Conservation (phyloP, 2,329 filamentous ascomycete species). For the Cadophora gregata region DNA sequence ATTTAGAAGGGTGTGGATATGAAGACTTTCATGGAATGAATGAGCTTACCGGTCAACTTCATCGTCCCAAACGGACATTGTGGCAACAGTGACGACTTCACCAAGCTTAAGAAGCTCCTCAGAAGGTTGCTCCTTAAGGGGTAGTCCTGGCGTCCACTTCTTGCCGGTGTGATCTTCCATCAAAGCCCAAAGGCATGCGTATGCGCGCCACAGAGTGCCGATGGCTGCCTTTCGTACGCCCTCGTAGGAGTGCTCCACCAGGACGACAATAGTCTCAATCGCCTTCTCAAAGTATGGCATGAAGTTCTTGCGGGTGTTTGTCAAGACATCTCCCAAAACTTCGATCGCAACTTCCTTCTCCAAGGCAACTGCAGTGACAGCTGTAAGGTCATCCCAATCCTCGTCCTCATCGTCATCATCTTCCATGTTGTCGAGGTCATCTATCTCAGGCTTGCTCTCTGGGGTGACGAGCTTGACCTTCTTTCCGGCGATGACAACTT, state of each 20-base stretch:
- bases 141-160: conserved; percentile 91
- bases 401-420: conserved; percentile 80
- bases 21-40: conserved; percentile 32
- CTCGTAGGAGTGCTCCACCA: conserved; percentile 89
- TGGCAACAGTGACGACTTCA: conserved; percentile 83
- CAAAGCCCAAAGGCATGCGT: conserved; percentile 87
- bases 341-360: conserved; percentile 98
- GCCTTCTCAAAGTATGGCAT: conserved; percentile 89
- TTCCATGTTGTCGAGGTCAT: conserved; percentile 64
- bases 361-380: conserved; percentile 86
- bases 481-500: conserved; percentile 80
- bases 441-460: conserved; percentile 62
- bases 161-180: conserved; percentile 78
- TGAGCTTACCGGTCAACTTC: conserved; percentile 89
- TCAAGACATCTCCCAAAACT: conserved; percentile 90
- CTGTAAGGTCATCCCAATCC: conserved; percentile 82
- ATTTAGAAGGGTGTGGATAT: conserved; percentile 51
- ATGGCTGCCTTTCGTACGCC: conserved; percentile 92
- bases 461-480: conserved; percentile 76
- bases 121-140: conserved; percentile 79
- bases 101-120: conserved; percentile 83
- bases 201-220: conserved; percentile 90
- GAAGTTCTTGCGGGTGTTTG: conserved; percentile 80
- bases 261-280: conserved; percentile 78
- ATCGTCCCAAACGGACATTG: conserved; percentile 84